phyloP scores from a whole-genome alignment of 228 moss, liverwort and hornwort species.

The Sphagnum magellanicum region DNA sequence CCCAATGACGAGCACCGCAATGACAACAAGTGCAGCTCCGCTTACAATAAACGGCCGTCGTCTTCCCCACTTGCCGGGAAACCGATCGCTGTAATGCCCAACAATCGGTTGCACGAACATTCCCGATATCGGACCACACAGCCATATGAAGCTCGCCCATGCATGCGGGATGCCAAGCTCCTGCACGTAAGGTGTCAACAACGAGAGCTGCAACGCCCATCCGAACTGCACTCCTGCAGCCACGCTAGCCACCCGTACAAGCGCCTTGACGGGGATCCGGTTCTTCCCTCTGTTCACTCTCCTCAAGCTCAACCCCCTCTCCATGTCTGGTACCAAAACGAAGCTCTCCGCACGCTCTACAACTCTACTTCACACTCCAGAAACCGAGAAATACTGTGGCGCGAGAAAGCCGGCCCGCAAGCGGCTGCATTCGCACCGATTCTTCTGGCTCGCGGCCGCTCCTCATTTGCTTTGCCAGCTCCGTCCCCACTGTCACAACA shows the following conservation, averaged over 20 bases:
- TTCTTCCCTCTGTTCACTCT: conserved; percentile 15
- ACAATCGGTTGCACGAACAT: conserved; percentile 74
- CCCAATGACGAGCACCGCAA: conserved; percentile 44
- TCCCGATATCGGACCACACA: conserved; percentile 74
- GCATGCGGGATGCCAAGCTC: conserved; percentile 79
- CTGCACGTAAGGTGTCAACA: conserved; percentile 62
- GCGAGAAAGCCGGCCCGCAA: no score
- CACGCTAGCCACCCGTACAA: conserved; percentile 34
- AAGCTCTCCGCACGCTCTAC: no score
- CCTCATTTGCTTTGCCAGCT: no score
- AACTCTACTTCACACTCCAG: no score
- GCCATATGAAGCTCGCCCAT: conserved; percentile 76
- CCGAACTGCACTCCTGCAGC: conserved; percentile 42
- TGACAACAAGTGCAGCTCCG: conserved; percentile 55
- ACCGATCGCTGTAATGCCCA: conserved; percentile 79
- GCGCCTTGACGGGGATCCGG: conserved; percentile 23
- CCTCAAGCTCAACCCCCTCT: background rate
- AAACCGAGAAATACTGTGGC: no score
- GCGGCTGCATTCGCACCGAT: no score
- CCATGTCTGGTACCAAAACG: background rate
- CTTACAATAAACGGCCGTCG: conserved; percentile 64
- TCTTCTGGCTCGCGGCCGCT: no score
- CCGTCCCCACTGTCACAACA: no score
- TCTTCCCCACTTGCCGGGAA: conserved; percentile 56
- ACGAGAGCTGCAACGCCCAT: conserved; percentile 39